A percentile compares a stretch with the other conserved stretches of the same genome.
Evolutionary conservation across 768 basidiomycete species (phyloP).

Genomic region (Tulasnella sp.): DNA sequence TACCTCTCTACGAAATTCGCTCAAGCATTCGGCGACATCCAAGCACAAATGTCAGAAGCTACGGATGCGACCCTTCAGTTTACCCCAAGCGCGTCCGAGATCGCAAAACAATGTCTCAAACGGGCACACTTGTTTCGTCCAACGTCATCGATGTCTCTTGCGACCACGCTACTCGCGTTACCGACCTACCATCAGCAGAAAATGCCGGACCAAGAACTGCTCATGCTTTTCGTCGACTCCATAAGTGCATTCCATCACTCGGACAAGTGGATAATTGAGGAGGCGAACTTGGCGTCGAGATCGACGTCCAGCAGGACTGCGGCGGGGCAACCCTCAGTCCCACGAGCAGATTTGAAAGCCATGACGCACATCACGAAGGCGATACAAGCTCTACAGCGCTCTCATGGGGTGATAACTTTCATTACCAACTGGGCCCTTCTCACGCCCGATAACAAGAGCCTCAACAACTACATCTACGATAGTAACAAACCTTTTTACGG

Average conservation of each 20-base stretch:
- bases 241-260: conserved; percentile 73
- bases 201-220: conserved; percentile 54
- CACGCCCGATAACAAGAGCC: conserved; percentile 28
- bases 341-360: conserved; percentile 33
- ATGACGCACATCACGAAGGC: conserved; percentile 48
- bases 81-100: conserved; percentile 31
- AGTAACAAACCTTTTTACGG: conserved; percentile 36
- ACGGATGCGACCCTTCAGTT: background rate
- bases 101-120: conserved; percentile 42
- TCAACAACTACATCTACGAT: conserved; percentile 23
- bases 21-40: background rate
- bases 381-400: conserved; percentile 47
- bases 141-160: conserved; percentile 62
- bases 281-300: background rate
- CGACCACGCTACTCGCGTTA: conserved; percentile 58
- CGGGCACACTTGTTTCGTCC: conserved; percentile 68
- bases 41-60: background rate
- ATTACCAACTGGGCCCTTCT: conserved; percentile 58
- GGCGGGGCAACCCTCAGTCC: background rate
- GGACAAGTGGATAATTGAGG: conserved; percentile 64
- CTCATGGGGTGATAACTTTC: conserved; percentile 50
- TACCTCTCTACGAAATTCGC: conserved; percentile 39
- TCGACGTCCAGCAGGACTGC: background rate
- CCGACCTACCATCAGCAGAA: conserved; percentile 49
- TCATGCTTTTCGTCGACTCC: conserved; percentile 69